phyloP scores from a whole-genome alignment of 2,329 filamentous ascomycete genomes.

The Graphilbum sp. region DNA sequence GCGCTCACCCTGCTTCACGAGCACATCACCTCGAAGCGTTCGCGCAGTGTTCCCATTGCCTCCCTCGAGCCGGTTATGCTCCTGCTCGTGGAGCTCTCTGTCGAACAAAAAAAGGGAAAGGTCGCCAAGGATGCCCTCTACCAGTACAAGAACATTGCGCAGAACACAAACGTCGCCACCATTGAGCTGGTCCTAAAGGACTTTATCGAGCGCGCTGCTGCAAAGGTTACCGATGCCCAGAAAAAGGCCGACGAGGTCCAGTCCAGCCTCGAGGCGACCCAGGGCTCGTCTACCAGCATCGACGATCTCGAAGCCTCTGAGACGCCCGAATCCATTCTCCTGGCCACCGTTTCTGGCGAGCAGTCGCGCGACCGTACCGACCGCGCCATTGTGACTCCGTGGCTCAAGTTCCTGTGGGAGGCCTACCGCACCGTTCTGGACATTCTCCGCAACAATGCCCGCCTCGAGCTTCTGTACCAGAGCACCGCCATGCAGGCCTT shows the following conservation, averaged over 20 bases:
- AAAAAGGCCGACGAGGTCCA: conserved; percentile 92
- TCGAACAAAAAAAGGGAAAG: conserved; percentile 96
- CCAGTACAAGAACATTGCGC: conserved; percentile 99
- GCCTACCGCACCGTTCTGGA: conserved; percentile 96
- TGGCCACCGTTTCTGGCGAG: conserved; percentile 95
- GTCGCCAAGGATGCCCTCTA: conserved; percentile 96
- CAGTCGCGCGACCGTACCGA: conserved; percentile 95
- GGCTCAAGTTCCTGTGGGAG: conserved; percentile 99
- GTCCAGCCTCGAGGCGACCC: conserved; percentile 60
- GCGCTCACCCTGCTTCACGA: conserved; percentile 93
- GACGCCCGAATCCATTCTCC: conserved; percentile 93
- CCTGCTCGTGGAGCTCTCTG: conserved; percentile 88
- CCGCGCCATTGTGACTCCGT: conserved; percentile 93
- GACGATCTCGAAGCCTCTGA: conserved; percentile 95
- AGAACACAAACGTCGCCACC: conserved; percentile 96
- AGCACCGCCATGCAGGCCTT: conserved; percentile 95
- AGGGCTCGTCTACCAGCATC: conserved; percentile 40
- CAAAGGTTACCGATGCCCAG: conserved; percentile 92
- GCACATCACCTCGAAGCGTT: conserved; percentile 97
- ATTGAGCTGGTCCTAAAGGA: conserved; percentile 96
- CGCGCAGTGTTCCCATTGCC: conserved; percentile 89
- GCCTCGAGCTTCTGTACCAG: conserved; percentile 95
- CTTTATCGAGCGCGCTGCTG: conserved; percentile 93
- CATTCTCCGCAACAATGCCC: conserved; percentile 97
- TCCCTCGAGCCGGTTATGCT: conserved; percentile 97